These are phyloP conservation scores for Patellaria atrata DNA, from an alignment of 495 filamentous ascomycete species.

Conservation along the genomic window DNA sequence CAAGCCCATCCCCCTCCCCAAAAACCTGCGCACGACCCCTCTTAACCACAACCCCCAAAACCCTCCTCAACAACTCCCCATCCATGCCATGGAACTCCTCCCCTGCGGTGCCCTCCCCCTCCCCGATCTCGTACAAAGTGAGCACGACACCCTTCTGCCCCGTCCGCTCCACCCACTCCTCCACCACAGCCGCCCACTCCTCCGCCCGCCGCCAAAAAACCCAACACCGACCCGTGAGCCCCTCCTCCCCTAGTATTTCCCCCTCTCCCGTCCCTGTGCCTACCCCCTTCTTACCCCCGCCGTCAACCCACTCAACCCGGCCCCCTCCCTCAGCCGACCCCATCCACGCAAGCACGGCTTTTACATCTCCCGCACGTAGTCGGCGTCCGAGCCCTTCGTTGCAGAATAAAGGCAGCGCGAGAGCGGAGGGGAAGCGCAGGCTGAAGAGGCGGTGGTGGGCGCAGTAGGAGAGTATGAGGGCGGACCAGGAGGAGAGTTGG, in stretches of 20 bases:
- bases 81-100: slow-evolving; percentile 86
- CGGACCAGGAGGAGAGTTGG: slow-evolving; percentile 72
- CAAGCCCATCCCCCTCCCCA: slow-evolving; percentile 67
- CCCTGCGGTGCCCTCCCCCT: slow-evolving; percentile 47
- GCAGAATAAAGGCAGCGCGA: slow-evolving; percentile 44
- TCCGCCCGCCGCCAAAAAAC: slow-evolving; percentile 58
- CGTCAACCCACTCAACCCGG: slow-evolving; percentile 50
- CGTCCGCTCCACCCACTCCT: slow-evolving; percentile 49
- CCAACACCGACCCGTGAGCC: slow-evolving; percentile 34
- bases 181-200: slow-evolving; percentile 52
- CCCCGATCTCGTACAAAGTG: slow-evolving; percentile 60
- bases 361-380: slow-evolving; percentile 45
- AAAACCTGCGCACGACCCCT: slow-evolving; percentile 87
- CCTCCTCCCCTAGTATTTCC: slow-evolving; percentile 15
- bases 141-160: slow-evolving; percentile 60
- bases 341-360: slow-evolving; percentile 63
- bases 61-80: slow-evolving; percentile 56
- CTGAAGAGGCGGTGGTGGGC: slow-evolving; percentile 57
- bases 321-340: slow-evolving; percentile 43
- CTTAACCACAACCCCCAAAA: slow-evolving; percentile 69
- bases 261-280: slow-evolving; percentile 11
- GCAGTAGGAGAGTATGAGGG: slow-evolving; percentile 77
- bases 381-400: slow-evolving; percentile 39
- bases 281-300: not conserved
- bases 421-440: slow-evolving; percentile 47